Evolutionary conservation across 148 eudicot species (phyloP).

Genomic region (Rheum nobile): DNA sequence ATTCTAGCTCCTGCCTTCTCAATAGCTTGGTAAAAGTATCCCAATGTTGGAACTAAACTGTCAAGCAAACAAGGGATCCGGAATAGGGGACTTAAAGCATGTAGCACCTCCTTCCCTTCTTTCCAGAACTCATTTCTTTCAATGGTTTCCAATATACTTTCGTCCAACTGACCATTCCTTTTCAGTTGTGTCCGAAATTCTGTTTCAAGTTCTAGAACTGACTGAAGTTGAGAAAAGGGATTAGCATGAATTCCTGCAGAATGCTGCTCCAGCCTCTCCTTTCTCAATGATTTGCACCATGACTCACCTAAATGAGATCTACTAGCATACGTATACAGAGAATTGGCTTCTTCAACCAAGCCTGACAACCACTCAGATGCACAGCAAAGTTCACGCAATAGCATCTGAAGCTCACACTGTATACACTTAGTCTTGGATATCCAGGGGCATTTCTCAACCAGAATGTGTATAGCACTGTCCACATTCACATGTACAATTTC

Average conservation of each 20-base stretch:
- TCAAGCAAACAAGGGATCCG: constrained; percentile 9
- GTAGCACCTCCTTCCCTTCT: constrained; percentile 3
- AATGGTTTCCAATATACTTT: constrained; percentile 1
- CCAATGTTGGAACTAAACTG: constrained; percentile 3
- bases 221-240: constrained; percentile 2
- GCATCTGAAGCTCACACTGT: constrained; percentile 9
- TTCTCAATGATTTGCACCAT: constrained; percentile 6
- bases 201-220: constrained; percentile 6
- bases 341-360: constrained; percentile 2
- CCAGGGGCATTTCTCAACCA: constrained; percentile 11
- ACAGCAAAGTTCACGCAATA: constrained; percentile 1
- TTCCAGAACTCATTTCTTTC: constrained; percentile 6
- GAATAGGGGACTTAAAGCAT: constrained; percentile 7
- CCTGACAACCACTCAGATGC: constrained; percentile 8
- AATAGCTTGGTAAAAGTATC: constrained; percentile 9
- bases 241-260: constrained; percentile 8
- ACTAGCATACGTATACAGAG: background rate
- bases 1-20: constrained; percentile 7
- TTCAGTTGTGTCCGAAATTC: background rate
- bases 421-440: constrained; percentile 10
- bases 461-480: background rate
- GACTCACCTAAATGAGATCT: constrained; percentile 8
- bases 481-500: constrained; percentile 1
- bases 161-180: background rate
- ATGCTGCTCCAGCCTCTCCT: background rate